Base-by-base conservation (phyloP, 345 rosid genomes). In the Hibiscus mutabilis region DNA sequence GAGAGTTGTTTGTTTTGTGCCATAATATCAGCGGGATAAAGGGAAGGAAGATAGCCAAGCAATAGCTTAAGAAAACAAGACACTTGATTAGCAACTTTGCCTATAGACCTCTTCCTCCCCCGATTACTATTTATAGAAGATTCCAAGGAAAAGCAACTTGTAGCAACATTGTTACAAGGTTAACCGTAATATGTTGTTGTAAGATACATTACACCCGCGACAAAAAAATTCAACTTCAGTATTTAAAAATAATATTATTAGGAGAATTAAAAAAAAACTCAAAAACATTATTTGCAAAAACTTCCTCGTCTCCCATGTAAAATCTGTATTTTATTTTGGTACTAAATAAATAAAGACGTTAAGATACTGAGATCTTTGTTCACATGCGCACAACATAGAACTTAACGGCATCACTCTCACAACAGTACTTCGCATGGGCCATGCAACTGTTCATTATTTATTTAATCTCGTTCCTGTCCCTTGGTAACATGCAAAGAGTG, bases 1-100 rank as follows among this genome's bases (percentile, higher is more conserved):
- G 46, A 57, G 60, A 57, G 24, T 63, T 76, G 13, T 42, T 81
- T 86, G 60, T 60, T 71, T 73, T 67, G 82, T 31, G 83, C 89
- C 91, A 88, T 88, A 22, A 22, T 56, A 1, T n/a, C 22, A 3
- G 35, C 0, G 57, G 24, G 24, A 53, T 9, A 25, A 49, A 69
- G 57, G 10, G 21, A 27, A 6, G 14, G 56, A 46, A 46, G 21
- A 53, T 18, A 8, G 24, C 31, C 60, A 22, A 56, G 60, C 60
- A 56, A 22, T 22, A 27, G 14, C 16, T 35, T 4, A 35, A 44
- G 3, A 62, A 63, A 37, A 15, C 67, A 44, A 57, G 60, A 24
- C 7, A 22, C 27, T 12, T 22, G 13, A 67, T 42, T 29, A 65
- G 70, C 53, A 61, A 68, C 46, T 31, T 68, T 66, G 71, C 18